phyloP scores from a whole-genome alignment of 2,329 filamentous ascomycete genomes.

The Alternaria alternata region DNA sequence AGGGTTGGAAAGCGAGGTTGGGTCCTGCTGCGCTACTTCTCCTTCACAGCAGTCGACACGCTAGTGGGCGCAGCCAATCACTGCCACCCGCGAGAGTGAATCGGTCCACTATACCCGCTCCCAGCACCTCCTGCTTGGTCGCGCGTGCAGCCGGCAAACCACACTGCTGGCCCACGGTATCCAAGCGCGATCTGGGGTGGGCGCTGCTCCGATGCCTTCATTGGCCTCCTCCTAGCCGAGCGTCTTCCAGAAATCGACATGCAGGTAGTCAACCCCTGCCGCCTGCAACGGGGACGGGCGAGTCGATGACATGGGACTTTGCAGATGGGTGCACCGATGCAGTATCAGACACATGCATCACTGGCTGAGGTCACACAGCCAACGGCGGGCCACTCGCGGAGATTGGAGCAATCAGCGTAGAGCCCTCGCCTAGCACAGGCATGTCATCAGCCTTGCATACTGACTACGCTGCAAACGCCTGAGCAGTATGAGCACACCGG shows the following conservation, averaged over 20 bases:
- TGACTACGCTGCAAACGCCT: conserved; percentile 10
- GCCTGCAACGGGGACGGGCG: conserved; percentile 30
- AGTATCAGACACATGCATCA: conserved; percentile 37
- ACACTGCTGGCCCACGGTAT: conserved; percentile 40
- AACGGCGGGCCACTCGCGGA: conserved; percentile 43
- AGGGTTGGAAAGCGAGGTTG: conserved; percentile 31
- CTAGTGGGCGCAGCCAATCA: conserved; percentile 18
- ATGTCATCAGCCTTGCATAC: conserved; percentile 35
- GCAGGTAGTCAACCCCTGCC: conserved; percentile 29
- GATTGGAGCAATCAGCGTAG: conserved; percentile 44
- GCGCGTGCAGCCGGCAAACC: conserved; percentile 43
- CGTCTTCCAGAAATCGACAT: conserved; percentile 48
- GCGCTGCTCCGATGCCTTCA: conserved; percentile 23
- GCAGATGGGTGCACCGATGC: conserved; percentile 27
- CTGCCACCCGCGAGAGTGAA: conserved; percentile 6
- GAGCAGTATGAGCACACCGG: conserved; percentile 26
- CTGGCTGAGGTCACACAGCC: conserved; percentile 35
- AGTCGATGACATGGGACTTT: conserved; percentile 30
- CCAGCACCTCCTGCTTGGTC: conserved; percentile 39
- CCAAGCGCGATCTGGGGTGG: conserved; percentile 47
- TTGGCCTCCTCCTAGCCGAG: conserved; percentile 37
- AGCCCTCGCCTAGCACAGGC: neutral
- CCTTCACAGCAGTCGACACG: conserved; percentile 18
- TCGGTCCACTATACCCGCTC: conserved; percentile 27
- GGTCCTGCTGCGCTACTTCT: conserved; percentile 26